Evolutionary conservation across 176 grass and related monocot species (phyloP).

Genomic region (Triticum dicoccoides): DNA sequence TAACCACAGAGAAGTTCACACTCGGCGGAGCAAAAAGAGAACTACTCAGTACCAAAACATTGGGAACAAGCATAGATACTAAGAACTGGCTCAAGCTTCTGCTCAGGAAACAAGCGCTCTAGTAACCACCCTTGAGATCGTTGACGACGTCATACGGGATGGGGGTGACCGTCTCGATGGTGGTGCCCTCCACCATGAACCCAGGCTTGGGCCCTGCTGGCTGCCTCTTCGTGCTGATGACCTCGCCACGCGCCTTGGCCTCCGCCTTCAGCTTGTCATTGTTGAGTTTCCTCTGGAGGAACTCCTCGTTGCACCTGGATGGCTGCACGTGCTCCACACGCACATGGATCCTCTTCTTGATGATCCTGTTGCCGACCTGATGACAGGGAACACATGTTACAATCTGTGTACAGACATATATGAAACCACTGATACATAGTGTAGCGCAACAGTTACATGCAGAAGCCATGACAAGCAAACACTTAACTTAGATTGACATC

Average conservation of each 20-base stretch:
- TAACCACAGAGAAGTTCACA: conserved; percentile 39
- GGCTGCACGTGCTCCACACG: conserved; percentile 89
- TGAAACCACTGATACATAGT: no score
- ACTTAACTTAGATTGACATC: neutral
- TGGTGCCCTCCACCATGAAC: conserved; percentile 83
- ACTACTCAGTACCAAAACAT: conserved; percentile 35
- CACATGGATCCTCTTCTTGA: conserved; percentile 88
- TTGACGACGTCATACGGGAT: conserved; percentile 98
- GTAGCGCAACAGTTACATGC: no score
- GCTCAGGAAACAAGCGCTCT: conserved; percentile 33
- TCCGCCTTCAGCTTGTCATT: conserved; percentile 83
- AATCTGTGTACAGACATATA: neutral
- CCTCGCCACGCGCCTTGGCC: conserved; percentile 73
- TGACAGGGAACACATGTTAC: neutral
- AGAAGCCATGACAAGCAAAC: neutral
- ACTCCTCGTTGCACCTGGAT: conserved; percentile 77
- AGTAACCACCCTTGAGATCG: conserved; percentile 98
- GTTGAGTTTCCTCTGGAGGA: conserved; percentile 68
- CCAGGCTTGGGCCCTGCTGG: conserved; percentile 78
- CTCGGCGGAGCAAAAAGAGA: conserved; percentile 20
- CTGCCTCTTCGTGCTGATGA: conserved; percentile 93
- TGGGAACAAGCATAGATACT: conserved; percentile 32
- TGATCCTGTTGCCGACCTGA: conserved; percentile 74
- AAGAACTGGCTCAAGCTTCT: neutral
- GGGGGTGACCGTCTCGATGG: conserved; percentile 75